Base-by-base conservation (phyloP, 2,329 filamentous ascomycete genomes). In the Hymenoscyphus infarciens region DNA sequence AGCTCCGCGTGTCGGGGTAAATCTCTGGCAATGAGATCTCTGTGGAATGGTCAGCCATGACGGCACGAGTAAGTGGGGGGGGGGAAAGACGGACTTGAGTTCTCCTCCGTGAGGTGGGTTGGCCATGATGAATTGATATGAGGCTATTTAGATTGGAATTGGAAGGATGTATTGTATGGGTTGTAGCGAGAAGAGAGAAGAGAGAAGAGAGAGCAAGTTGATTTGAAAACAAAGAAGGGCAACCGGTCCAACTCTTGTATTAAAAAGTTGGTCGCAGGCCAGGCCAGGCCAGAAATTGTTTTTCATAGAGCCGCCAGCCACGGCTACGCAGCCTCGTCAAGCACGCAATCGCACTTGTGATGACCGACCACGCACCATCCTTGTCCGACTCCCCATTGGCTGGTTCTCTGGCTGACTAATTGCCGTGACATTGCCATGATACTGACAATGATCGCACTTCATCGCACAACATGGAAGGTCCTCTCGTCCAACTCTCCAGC, bases 11-110 rank as follows among this genome's bases (percentile, higher is more conserved):
- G 89, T 74, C 90, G 87, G 70, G 91, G 90, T 67, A 88, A 85
- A 85, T 99, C 95, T 80, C 95, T 90, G 69, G 92, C 93, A 72
- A 98, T 85, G 76, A 99, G 87, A 83, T 99, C 95, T 70, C 72
- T 73, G 61, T 62, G 49, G 45, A 61, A 42, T 59, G 58, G 66
- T 61, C 25, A 39, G 38, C 33, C 57, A 31, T 27, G 35, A 54
- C 49, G 27, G 15, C n/a, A 25, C 10, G 33, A 56, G n/a, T 27
- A 38, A 19, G 52, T 56, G 33, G n/a, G 54, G 22, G 25, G 25
- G 10, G 22, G 25, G 25, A 15, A 16, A 16, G 10, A 25, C 68
- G 61, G 60, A 72, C 89, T 98, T 98, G 75, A 99, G 91, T 83
- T 94, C 83, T 75, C 95, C 95, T 80, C 94, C 94, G 76, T 95